phyloP scores from a whole-genome alignment of 2,329 filamentous ascomycete species.

The Fulvia fulva region DNA sequence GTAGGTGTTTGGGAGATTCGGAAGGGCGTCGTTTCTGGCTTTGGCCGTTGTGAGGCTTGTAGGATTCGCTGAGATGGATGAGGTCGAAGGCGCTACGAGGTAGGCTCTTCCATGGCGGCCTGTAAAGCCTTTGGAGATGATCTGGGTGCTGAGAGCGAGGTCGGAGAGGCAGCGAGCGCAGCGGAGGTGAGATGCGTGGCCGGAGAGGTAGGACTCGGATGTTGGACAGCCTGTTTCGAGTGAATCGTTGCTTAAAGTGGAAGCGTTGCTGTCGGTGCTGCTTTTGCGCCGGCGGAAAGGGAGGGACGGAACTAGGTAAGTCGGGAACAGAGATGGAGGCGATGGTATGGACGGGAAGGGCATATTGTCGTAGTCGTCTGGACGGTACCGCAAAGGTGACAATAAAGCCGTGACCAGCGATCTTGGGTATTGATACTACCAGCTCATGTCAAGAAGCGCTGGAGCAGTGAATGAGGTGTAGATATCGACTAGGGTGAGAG shows the following conservation, averaged over 20 bases:
- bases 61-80: constrained; percentile 28
- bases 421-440: constrained; percentile 4
- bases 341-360: constrained; percentile 29
- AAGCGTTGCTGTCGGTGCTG: constrained; percentile 36
- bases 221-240: constrained; percentile 20
- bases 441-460: constrained; percentile 5
- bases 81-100: constrained; percentile 51
- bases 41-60: constrained; percentile 19
- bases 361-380: constrained; percentile 13
- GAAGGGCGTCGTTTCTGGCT: constrained; percentile 27
- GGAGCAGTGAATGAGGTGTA: background rate
- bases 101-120: constrained; percentile 62
- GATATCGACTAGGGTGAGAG: background rate
- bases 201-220: constrained; percentile 39
- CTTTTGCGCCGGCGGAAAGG: constrained; percentile 47
- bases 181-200: constrained; percentile 53
- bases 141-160: constrained; percentile 56
- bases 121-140: constrained; percentile 63
- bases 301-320: constrained; percentile 48
- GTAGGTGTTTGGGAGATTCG: constrained; percentile 55
- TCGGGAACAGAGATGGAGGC: constrained; percentile 45
- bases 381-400: background rate
- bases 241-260: constrained; percentile 32
- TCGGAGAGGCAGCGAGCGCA: constrained; percentile 58
- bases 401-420: background rate